These are phyloP conservation scores for Meripilus lineatus DNA, from an alignment of 1,284 basidiomycete genomes.

Conservation along the genomic window DNA sequence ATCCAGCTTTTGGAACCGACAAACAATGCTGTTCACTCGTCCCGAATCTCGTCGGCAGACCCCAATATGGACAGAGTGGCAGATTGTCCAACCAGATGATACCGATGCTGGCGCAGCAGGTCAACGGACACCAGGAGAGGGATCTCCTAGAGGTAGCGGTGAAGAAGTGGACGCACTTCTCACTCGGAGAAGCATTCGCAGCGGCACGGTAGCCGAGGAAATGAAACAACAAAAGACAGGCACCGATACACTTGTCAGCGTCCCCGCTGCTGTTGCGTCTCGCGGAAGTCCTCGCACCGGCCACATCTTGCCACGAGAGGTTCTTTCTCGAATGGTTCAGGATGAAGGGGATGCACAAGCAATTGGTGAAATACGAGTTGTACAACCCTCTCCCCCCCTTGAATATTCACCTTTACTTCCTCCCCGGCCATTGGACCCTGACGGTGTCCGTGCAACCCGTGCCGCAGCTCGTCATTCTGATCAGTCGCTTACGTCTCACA, in stretches of 20 bases:
- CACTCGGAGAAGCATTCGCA: constrained; percentile 20
- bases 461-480: constrained; percentile 25
- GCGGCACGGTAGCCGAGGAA: constrained; percentile 17
- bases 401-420: constrained; percentile 35
- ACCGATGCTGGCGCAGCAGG: constrained; percentile 18
- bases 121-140: constrained; percentile 47
- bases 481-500: constrained; percentile 17
- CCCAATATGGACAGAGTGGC: constrained; percentile 52
- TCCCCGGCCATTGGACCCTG: constrained; percentile 32
- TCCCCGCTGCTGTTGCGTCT: constrained; percentile 21
- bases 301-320: constrained; percentile 29
- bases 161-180: constrained; percentile 65
- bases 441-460: constrained; percentile 34
- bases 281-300: constrained; percentile 14
- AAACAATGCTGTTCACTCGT: constrained; percentile 21
- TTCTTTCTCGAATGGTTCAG: constrained; percentile 21
- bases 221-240: constrained; percentile 24
- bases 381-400: constrained; percentile 21
- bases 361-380: constrained; percentile 20
- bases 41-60: constrained; percentile 21
- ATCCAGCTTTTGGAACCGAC: constrained; percentile 28
- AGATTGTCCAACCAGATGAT: constrained; percentile 35
- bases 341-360: constrained; percentile 14
- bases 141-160: constrained; percentile 59
- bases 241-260: constrained; percentile 24